Evolutionary conservation across 768 basidiomycete genomes (phyloP).

Genomic region (Boletellus ananas): DNA sequence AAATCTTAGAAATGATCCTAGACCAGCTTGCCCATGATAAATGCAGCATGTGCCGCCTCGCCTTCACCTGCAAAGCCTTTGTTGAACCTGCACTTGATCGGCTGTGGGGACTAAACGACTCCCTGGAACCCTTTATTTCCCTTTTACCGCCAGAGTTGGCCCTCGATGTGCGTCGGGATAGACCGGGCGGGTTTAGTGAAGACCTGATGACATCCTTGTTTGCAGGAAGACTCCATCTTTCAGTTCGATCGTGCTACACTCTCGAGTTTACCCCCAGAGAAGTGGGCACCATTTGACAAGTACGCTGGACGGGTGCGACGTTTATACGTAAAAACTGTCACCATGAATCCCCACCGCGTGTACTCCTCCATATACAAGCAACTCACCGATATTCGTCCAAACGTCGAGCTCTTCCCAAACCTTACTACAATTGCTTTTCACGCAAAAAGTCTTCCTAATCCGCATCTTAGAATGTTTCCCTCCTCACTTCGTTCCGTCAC

Average conservation of each 20-base stretch:
- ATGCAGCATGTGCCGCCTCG: conserved; percentile 15
- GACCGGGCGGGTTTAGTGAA: neutral
- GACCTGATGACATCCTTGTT: conserved; percentile 5
- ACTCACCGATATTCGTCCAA: conserved; percentile 18
- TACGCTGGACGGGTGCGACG: conserved; percentile 20
- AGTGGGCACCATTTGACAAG: conserved; percentile 21
- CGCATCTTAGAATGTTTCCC: conserved; percentile 19
- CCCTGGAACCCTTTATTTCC: conserved; percentile 23
- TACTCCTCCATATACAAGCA: conserved; percentile 27
- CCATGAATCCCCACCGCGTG: conserved; percentile 23
- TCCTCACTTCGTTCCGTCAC: conserved; percentile 20
- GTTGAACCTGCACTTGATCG: conserved; percentile 21
- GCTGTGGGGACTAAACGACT: conserved; percentile 22
- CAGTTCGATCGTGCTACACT: conserved; percentile 6
- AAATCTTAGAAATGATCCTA: conserved; percentile 22
- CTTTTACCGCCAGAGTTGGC: conserved; percentile 18
- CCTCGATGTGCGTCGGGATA: conserved; percentile 16
- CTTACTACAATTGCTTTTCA: conserved; percentile 15
- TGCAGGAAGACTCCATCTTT: conserved; percentile 18
- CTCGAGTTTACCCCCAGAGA: conserved; percentile 8
- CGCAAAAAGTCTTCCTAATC: conserved; percentile 8
- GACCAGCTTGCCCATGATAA: conserved; percentile 18
- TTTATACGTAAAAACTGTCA: conserved; percentile 25
- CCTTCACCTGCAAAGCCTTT: conserved; percentile 19
- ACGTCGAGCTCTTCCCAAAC: conserved; percentile 24